Conservation (phyloP, 2,329 filamentous ascomycete genomes). For the Neocucurbitaria cava region DNA sequence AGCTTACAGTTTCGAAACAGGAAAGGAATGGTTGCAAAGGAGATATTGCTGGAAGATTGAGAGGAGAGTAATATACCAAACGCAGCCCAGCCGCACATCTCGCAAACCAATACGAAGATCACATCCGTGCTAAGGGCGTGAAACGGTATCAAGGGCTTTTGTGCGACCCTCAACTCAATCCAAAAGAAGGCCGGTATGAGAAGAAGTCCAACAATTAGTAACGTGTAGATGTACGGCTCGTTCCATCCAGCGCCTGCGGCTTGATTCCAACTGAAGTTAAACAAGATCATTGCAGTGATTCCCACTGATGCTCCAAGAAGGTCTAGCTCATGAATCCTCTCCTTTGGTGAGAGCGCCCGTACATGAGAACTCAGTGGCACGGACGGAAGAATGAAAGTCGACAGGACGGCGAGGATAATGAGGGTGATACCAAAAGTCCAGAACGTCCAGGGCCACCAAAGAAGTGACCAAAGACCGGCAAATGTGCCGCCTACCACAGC, state of each 20-base stretch:
- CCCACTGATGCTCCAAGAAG: conserved; percentile 57
- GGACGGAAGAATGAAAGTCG: conserved; percentile 51
- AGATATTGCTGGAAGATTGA: no score
- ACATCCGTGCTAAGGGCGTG: conserved; percentile 57
- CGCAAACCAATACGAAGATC: conserved; percentile 63
- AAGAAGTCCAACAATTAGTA: conserved; percentile 64
- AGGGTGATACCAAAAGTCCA: conserved; percentile 54
- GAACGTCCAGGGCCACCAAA: conserved; percentile 63
- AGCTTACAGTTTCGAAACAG: background rate
- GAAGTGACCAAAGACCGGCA: conserved; percentile 49
- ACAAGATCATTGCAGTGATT: conserved; percentile 61
- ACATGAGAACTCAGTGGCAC: conserved; percentile 25
- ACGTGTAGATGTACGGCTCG: conserved; percentile 61
- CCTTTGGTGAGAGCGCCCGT: conserved; percentile 12
- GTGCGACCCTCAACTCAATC: conserved; percentile 55
- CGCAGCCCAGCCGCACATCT: conserved; percentile 53
- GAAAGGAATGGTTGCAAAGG: background rate
- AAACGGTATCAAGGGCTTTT: conserved; percentile 65
- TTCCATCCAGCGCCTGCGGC: conserved; percentile 66
- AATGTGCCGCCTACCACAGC: conserved; percentile 52
- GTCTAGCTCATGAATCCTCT: conserved; percentile 50
- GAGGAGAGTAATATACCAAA: conserved; percentile 32
- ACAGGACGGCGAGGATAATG: conserved; percentile 46
- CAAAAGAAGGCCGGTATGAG: conserved; percentile 64
- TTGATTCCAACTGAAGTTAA: conserved; percentile 74